A percentile compares a stretch with the other conserved stretches of the same genome.
Evolutionary conservation across 306 rosid species (phyloP).

Genomic region (Carpinus fangiana): DNA sequence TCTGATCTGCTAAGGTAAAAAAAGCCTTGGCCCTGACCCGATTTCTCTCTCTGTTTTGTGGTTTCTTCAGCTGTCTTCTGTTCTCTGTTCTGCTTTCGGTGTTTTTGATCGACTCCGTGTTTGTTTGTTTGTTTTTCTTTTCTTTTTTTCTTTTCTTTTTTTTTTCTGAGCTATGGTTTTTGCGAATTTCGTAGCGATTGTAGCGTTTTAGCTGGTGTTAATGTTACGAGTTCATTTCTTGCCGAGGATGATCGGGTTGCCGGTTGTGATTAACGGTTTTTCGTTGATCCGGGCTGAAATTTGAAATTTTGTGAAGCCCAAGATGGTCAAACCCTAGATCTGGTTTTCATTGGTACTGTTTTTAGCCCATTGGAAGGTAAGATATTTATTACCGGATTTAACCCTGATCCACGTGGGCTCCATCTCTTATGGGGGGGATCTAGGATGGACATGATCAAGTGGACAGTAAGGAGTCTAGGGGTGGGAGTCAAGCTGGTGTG

Average conservation of each 20-base stretch:
- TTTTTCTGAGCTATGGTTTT: background rate
- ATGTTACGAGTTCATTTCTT: background rate
- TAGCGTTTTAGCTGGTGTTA: background rate
- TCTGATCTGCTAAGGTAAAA: slow-evolving; percentile 31
- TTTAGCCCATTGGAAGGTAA: slow-evolving; percentile 11
- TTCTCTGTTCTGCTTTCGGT: background rate
- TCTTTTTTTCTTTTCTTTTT: background rate
- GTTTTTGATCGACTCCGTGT: background rate
- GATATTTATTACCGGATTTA: slow-evolving; percentile 12
- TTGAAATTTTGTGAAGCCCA: slow-evolving; percentile 22
- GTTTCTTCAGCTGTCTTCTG: background rate
- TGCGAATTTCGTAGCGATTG: background rate
- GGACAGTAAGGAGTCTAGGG: slow-evolving; percentile 18
- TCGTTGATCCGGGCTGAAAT: slow-evolving; percentile 38
- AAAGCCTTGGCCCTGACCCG: slow-evolving; percentile 19
- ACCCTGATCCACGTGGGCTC: slow-evolving; percentile 32
- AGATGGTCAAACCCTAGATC: slow-evolving; percentile 25
- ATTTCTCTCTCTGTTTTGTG: background rate
- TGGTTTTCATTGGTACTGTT: background rate
- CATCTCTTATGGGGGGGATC: slow-evolving; percentile 18
- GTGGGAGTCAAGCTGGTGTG: background rate
- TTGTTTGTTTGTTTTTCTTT: background rate
- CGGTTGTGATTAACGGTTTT: background rate
- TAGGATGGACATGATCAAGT: slow-evolving; percentile 24
- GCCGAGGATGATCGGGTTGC: background rate